These are phyloP conservation scores for Pinus taeda DNA, from an alignment of 75 land plant species.

Conservation along the genomic window DNA sequence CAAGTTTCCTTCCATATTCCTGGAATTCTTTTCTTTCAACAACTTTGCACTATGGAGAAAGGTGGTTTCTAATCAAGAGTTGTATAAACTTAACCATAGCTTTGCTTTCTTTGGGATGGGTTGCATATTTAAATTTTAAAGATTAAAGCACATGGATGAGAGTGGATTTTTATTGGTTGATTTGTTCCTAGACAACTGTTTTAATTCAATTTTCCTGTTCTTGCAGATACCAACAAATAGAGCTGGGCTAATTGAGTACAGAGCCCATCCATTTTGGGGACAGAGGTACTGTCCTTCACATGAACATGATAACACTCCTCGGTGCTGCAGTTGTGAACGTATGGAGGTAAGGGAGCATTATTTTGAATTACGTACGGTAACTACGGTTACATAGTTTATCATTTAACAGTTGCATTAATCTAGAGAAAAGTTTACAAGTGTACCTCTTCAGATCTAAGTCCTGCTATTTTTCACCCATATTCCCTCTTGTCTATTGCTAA, in stretches of 20 bases:
- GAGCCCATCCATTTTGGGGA: slow-evolving; percentile 57
- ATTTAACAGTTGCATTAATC: background rate
- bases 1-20: background rate
- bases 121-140: background rate
- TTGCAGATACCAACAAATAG: slow-evolving; percentile 46
- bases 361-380: background rate
- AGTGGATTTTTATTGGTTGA: background rate
- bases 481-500: too few relatives aligned
- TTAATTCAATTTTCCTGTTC: background rate
- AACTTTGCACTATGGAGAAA: background rate
- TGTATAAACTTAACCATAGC: background rate
- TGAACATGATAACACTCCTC: slow-evolving; percentile 43
- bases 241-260: slow-evolving; percentile 46
- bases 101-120: background rate
- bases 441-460: too few relatives aligned
- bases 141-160: background rate
- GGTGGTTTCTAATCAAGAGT: background rate
- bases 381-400: background rate
- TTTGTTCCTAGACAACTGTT: background rate
- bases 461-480: too few relatives aligned
- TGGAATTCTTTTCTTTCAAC: background rate
- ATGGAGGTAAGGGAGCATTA: slow-evolving; percentile 30
- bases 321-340: slow-evolving; percentile 59
- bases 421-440: background rate
- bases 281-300: slow-evolving; percentile 51